These are phyloP conservation scores for Penicillium italicum DNA, from an alignment of 2,329 filamentous ascomycete genomes.

Conservation along the genomic window DNA sequence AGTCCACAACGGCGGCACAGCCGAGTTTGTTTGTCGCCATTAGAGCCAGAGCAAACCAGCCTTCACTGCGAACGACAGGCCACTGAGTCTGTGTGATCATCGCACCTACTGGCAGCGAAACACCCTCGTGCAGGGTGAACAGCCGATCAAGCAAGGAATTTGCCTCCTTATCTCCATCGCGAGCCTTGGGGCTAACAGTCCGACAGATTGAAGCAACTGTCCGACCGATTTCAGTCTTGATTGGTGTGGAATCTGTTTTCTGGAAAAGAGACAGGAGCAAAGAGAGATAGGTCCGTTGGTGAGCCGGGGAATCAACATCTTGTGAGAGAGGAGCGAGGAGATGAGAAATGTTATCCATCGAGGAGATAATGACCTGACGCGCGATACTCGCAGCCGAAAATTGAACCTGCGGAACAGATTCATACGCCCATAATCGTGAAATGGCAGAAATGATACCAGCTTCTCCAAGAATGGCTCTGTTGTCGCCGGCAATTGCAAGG, in stretches of 20 bases:
- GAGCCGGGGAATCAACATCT: conserved; percentile 28
- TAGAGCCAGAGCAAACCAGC: conserved; percentile 48
- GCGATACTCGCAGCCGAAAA: conserved; percentile 43
- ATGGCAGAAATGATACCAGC: conserved; percentile 40
- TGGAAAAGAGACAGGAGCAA: conserved; percentile 42
- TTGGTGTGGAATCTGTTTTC: conserved; percentile 43
- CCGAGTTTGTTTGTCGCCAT: conserved; percentile 41
- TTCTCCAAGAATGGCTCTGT: conserved; percentile 38
- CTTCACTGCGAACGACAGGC: conserved; percentile 48
- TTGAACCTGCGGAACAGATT: conserved; percentile 45
- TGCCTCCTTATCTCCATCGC: conserved; percentile 23
- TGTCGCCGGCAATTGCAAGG: conserved; percentile 44
- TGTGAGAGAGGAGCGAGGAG: conserved; percentile 34
- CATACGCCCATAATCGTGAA: conserved; percentile 40
- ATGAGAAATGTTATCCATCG: conserved; percentile 36
- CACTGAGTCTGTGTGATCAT: conserved; percentile 48
- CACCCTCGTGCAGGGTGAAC: conserved; percentile 34
- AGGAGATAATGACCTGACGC: conserved; percentile 39
- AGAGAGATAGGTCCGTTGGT: conserved; percentile 39
- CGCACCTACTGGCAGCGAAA: conserved; percentile 40
- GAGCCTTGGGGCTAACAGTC: conserved; percentile 31
- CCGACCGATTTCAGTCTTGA: conserved; percentile 48
- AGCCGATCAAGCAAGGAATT: conserved; percentile 31
- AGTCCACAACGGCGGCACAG: conserved; percentile 32
- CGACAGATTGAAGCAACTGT: conserved; percentile 46